phyloP scores from a whole-genome alignment of 805 yeast genomes.

The Wickerhamiella kurtzmanii region DNA sequence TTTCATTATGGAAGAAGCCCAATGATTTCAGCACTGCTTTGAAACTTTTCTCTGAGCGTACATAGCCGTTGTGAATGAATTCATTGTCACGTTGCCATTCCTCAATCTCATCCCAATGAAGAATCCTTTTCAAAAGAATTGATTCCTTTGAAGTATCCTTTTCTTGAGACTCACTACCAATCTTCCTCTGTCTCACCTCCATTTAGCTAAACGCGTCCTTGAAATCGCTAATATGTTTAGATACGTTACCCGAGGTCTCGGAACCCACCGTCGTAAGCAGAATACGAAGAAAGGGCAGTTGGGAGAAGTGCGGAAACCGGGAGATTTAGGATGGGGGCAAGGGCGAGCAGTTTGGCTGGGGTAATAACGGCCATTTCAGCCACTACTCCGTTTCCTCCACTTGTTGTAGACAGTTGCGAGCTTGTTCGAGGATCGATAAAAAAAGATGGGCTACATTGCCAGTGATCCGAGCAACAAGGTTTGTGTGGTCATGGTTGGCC shows the following conservation, averaged over 20 bases:
- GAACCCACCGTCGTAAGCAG: no score
- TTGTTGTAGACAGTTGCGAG: no score
- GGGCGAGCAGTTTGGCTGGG: not conserved
- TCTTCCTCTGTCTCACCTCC: no score
- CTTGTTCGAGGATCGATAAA: no score
- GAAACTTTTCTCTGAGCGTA: slow-evolving; percentile 40
- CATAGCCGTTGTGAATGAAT: slow-evolving; percentile 50
- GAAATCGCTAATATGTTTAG: no score
- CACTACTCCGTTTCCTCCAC: not conserved
- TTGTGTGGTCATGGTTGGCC: slow-evolving; percentile 29
- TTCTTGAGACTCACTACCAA: no score
- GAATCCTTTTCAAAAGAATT: not conserved
- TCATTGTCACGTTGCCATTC: slow-evolving; percentile 68
- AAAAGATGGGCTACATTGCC: slow-evolving; percentile 15
- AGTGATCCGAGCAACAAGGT: slow-evolving; percentile 17
- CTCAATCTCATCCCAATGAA: slow-evolving; percentile 43
- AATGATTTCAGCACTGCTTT: slow-evolving; percentile 36
- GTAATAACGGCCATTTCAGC: not conserved
- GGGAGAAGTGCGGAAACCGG: not conserved
- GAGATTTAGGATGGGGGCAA: not conserved
- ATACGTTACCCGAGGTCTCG: not conserved
- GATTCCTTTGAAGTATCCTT: no score
- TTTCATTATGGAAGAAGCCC: slow-evolving; percentile 50
- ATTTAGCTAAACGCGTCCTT: no score
- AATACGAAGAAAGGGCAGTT: no score